phyloP scores from a whole-genome alignment of 768 basidiomycete species.

The Leccinellum rugosiceps region DNA sequence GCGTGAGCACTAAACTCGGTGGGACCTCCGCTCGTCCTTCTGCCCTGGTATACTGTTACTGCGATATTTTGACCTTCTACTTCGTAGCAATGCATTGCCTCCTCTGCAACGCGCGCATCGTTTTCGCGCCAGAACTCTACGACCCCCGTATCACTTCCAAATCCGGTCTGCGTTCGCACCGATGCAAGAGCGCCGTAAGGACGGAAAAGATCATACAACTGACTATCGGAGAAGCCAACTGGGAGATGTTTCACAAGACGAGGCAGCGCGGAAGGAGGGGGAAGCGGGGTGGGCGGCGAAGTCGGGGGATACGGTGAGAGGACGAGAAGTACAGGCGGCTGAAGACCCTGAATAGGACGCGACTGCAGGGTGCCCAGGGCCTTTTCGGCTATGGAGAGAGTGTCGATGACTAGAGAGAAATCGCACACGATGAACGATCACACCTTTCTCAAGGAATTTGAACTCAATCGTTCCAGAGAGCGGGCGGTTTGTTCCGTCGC shows the following conservation, averaged over 20 bases:
- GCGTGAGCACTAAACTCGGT: conserved; percentile 73
- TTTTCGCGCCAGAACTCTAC: conserved; percentile 89
- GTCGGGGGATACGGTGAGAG: conserved; percentile 86
- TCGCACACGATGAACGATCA: conserved; percentile 22
- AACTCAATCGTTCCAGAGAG: conserved; percentile 81
- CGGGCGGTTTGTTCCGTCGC: conserved; percentile 50
- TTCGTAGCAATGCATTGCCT: conserved; percentile 80
- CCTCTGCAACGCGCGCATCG: conserved; percentile 75
- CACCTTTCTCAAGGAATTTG: conserved; percentile 78
- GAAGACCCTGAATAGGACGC: conserved; percentile 60
- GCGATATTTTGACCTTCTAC: conserved; percentile 83
- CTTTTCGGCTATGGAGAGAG: conserved; percentile 64
- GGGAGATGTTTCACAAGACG: conserved; percentile 86
- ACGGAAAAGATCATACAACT: conserved; percentile 82
- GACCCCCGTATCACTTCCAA: conserved; percentile 74
- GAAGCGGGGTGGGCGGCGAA: conserved; percentile 67
- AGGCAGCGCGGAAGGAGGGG: conserved; percentile 72
- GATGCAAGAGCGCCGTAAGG: conserved; percentile 83
- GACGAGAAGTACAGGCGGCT: conserved; percentile 57
- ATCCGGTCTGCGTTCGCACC: conserved; percentile 67
- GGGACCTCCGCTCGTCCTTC: conserved; percentile 50
- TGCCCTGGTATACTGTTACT: conserved; percentile 72
- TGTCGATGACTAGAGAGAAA: conserved; percentile 5
- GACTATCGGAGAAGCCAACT: conserved; percentile 57
- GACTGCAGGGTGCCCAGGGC: conserved; percentile 81